These are phyloP conservation scores for Diaporthe ilicicola DNA, from an alignment of 2,329 filamentous ascomycete genomes.

Conservation along the genomic window DNA sequence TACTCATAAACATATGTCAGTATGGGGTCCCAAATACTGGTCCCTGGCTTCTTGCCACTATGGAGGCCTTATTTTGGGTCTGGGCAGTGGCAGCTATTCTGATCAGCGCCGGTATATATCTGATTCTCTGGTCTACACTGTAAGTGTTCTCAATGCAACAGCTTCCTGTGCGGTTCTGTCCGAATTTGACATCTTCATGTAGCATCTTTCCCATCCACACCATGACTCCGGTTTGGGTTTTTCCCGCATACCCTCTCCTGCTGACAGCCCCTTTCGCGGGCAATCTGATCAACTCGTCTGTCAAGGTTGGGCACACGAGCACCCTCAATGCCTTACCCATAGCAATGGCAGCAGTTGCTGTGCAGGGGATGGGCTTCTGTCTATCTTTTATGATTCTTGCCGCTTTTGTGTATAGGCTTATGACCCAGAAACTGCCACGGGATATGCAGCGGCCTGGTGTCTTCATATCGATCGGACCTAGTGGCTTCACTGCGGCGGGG, in stretches of 20 bases:
- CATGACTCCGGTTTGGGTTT: conserved; percentile 91
- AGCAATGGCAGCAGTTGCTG: conserved; percentile 56
- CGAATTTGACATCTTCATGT: not conserved
- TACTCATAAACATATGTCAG: conserved; percentile 80
- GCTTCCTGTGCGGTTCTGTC: not conserved
- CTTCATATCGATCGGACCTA: conserved; percentile 85
- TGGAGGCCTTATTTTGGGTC: conserved; percentile 78
- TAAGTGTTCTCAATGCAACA: conserved; percentile 41
- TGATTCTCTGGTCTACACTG: conserved; percentile 74
- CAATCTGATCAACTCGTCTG: conserved; percentile 57
- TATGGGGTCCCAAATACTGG: conserved; percentile 73
- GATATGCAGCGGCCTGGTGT: conserved; percentile 82
- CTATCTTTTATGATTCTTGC: conserved; percentile 81
- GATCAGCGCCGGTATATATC: conserved; percentile 75
- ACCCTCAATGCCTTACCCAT: conserved; percentile 54
- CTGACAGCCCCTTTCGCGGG: conserved; percentile 78
- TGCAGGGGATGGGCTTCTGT: conserved; percentile 64
- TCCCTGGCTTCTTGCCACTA: conserved; percentile 66
- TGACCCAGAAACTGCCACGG: conserved; percentile 85
- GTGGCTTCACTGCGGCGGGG: conserved; percentile 64
- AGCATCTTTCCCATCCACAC: conserved; percentile 73
- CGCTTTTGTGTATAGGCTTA: conserved; percentile 84
- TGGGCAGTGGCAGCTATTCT: conserved; percentile 74
- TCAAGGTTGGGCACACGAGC: conserved; percentile 37
- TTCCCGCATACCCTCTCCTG: conserved; percentile 83